Evolutionary conservation across 345 rosid genomes (phyloP), one percentile per base, ranked within the genome.

Genomic region (Carallia pectinifolia): DNA sequence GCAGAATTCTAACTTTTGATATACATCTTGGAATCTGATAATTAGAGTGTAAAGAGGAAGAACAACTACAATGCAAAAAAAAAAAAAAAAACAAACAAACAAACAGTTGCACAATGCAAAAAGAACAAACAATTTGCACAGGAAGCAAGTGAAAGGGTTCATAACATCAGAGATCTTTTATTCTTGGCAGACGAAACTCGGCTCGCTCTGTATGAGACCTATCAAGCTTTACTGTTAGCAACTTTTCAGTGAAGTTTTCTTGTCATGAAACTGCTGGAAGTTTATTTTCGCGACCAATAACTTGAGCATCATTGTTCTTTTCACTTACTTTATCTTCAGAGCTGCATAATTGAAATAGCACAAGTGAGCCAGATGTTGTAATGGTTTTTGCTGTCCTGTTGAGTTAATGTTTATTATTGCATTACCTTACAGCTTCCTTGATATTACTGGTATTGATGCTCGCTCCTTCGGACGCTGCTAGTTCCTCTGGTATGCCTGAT

Each of bases 361-460:
- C 10, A 53, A 48, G 66, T 75, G 52, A 74, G 59, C 33, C 56
- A 19, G 69, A 61, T 27, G 54, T 71, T 16, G 47, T 65, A 77
- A 40, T 53, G n/a, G 30, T 71, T 37, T 23, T 34, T 23, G 39
- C 40, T 5, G 13, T 18, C 6, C 19, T 58, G 52, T 61, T 56
- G n/a, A 55, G 50, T 16, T 30, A 13, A 37, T 36, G 53, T 5
- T 47, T 23, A 53, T 50, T 64, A 9, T 29, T 30, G 8, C 48
- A 34, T 67, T 80, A 88, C 93, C 89, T 53, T 81, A 29, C 58
- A 23, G 58, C 64, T 58, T 70, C 36, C 54, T 71, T 71, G 23
- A 66, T 37, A n/a, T 67, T 74, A 48, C 59, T 44, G 73, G 66
- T 62, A 38, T 61, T 16, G 60, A 12, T 67, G 61, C 64, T 23